Evolutionary conservation across 208 protist species (phyloP).

Genomic region (Vickermania spadyakhi): DNA sequence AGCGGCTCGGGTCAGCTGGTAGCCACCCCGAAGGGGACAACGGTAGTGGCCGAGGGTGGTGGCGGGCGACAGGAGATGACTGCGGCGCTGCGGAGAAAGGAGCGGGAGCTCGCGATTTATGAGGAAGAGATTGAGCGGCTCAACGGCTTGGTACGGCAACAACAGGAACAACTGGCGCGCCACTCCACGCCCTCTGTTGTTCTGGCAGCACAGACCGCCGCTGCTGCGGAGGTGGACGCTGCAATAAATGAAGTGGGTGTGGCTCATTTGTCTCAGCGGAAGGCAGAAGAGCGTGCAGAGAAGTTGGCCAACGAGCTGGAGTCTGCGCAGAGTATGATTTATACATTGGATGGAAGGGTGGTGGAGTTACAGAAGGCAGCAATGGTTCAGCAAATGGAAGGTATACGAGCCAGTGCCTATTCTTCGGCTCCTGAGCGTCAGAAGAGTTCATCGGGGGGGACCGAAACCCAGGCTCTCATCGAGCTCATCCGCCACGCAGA

Average conservation of each 20-base stretch:
- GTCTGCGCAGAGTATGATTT: conserved; percentile 62
- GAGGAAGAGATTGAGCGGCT: conserved; percentile 69
- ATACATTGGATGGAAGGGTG: conserved; percentile 56
- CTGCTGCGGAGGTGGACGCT: conserved; percentile 26
- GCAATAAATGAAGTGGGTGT: conserved; percentile 53
- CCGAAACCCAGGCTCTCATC: background rate
- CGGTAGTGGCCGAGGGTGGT: conserved; percentile 21
- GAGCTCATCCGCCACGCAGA: background rate
- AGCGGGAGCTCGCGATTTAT: conserved; percentile 63
- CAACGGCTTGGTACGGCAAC: conserved; percentile 40
- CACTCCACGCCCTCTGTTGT: background rate
- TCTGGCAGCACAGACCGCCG: background rate
- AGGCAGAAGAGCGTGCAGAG: conserved; percentile 49
- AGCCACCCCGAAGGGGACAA: conserved; percentile 23
- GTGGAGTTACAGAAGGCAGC: conserved; percentile 56
- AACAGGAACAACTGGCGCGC: conserved; percentile 4
- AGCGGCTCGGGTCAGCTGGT: conserved; percentile 30
- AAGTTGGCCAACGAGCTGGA: conserved; percentile 52
- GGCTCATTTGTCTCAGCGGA: conserved; percentile 41
- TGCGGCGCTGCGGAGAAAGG: conserved; percentile 58
- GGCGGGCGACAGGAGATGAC: no score
- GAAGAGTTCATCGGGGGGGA: background rate
- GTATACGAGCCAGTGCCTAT: conserved; percentile 6
- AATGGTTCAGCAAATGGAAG: conserved; percentile 21
- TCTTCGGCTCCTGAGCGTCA: background rate